A percentile compares a stretch with the other conserved stretches of the same genome.
Conservation (phyloP, 768 basidiomycete species). For the Rhodosporidiobolus sp. region DNA sequence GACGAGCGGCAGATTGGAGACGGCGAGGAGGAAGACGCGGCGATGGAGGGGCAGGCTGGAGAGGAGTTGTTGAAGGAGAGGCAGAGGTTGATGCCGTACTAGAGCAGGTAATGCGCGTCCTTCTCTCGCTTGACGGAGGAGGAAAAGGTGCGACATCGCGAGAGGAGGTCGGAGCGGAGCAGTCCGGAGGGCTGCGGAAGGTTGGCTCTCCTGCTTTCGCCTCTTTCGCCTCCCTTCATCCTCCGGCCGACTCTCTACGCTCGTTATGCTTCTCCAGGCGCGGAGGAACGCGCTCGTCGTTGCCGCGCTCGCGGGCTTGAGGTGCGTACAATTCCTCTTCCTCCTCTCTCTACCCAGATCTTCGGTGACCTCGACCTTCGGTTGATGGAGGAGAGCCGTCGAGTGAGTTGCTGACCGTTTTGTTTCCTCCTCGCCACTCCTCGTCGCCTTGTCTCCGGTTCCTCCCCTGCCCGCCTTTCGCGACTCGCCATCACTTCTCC, state of each 20-base stretch:
- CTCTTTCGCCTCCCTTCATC: no score
- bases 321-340: background rate
- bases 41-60: conserved; percentile 37
- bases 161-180: no score
- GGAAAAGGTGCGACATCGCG: background rate
- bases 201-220: no score
- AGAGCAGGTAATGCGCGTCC: background rate
- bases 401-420: no score
- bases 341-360: background rate
- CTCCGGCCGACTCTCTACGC: background rate
- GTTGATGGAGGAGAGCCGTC: no score
- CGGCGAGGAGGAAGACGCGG: conserved; percentile 23
- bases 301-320: background rate
- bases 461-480: no score
- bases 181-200: no score
- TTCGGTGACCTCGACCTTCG: no score
- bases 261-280: background rate
- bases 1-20: conserved; percentile 13
- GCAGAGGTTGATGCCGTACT: conserved; percentile 48
- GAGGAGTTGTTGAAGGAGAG: conserved; percentile 47
- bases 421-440: background rate
- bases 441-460: no score
- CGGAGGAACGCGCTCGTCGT: no score
- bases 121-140: background rate
- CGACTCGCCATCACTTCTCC: background rate